A percentile compares a stretch with the other conserved stretches of the same genome.
phyloP scores from a whole-genome alignment of 1,284 basidiomycete species.

The Pseudozyma flocculosa region DNA sequence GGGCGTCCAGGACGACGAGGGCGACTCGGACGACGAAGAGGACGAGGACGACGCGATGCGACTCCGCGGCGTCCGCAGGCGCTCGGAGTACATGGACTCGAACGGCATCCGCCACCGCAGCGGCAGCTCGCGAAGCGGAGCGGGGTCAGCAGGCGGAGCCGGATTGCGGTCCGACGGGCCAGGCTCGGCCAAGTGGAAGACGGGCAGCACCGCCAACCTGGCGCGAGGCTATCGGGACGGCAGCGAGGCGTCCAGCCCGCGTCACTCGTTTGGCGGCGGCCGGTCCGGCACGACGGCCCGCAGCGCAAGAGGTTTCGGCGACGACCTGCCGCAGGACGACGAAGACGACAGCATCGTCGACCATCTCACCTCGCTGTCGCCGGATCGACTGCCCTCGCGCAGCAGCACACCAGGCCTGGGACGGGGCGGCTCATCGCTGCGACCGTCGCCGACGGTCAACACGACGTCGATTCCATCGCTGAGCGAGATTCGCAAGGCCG shows the following conservation, averaged over 20 bases:
- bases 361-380: constrained; percentile 12
- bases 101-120: constrained; percentile 13
- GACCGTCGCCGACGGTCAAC: too few relatives aligned
- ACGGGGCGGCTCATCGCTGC: too few relatives aligned
- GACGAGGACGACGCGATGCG: constrained; percentile 27
- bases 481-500: constrained; percentile 26
- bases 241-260: too few relatives aligned
- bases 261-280: too few relatives aligned
- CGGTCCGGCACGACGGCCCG: too few relatives aligned
- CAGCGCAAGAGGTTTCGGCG: constrained; percentile 22
- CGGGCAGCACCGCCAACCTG: background rate
- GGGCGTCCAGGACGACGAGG: constrained; percentile 81
- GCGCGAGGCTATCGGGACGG: too few relatives aligned
- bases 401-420: constrained; percentile 21
- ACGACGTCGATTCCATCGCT: constrained; percentile 12
- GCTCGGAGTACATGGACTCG: constrained; percentile 14
- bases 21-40: constrained; percentile 59
- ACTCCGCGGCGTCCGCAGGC: constrained; percentile 18
- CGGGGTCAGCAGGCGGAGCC: background rate
- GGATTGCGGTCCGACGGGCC: too few relatives aligned
- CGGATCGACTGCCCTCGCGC: constrained; percentile 18
- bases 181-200: background rate
- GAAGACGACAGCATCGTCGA: constrained; percentile 23
- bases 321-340: constrained; percentile 14
- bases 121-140: background rate